Evolutionary conservation across 2,329 filamentous ascomycete genomes (phyloP).

Genomic region (Thielaviopsis ethacetica): DNA sequence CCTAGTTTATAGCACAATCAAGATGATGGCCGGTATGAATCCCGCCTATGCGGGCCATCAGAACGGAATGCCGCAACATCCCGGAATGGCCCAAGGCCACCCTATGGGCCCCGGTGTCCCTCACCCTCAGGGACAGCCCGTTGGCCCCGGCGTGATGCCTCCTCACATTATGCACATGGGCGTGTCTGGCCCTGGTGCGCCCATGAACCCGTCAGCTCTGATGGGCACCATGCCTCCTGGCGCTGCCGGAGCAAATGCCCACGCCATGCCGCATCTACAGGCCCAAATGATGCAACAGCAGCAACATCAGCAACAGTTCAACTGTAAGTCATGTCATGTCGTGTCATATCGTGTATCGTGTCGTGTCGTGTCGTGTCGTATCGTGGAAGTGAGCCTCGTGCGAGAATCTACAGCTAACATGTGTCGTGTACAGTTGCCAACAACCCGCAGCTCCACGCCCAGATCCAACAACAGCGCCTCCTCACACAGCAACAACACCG

Average conservation of each 20-base stretch:
- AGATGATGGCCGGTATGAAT: constrained; percentile 57
- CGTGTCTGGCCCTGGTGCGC: constrained; percentile 49
- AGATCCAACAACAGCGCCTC: constrained; percentile 38
- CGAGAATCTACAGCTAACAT: neutral
- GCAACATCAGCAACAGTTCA: constrained; percentile 16
- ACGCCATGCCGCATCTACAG: constrained; percentile 55
- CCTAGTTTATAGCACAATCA: constrained; percentile 4
- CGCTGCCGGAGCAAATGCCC: constrained; percentile 43
- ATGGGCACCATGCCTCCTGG: constrained; percentile 64
- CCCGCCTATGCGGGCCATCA: constrained; percentile 51
- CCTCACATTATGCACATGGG: constrained; percentile 58
- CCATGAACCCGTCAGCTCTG: constrained; percentile 55
- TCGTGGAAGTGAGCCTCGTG: too few species aligned
- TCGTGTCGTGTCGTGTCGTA: too few species aligned
- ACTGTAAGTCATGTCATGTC: constrained; percentile 9
- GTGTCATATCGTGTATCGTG: too few species aligned
- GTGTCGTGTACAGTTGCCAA: constrained; percentile 1
- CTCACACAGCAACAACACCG: constrained; percentile 38
- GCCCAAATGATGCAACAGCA: constrained; percentile 42
- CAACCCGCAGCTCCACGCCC: constrained; percentile 23
- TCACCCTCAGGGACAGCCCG: constrained; percentile 51
- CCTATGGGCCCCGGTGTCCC: constrained; percentile 46
- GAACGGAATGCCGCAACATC: constrained; percentile 53
- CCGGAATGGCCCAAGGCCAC: constrained; percentile 46
- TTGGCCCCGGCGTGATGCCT: constrained; percentile 43